Evolutionary conservation across 345 rosid species (phyloP).

Genomic region (Citrus reticulata): DNA sequence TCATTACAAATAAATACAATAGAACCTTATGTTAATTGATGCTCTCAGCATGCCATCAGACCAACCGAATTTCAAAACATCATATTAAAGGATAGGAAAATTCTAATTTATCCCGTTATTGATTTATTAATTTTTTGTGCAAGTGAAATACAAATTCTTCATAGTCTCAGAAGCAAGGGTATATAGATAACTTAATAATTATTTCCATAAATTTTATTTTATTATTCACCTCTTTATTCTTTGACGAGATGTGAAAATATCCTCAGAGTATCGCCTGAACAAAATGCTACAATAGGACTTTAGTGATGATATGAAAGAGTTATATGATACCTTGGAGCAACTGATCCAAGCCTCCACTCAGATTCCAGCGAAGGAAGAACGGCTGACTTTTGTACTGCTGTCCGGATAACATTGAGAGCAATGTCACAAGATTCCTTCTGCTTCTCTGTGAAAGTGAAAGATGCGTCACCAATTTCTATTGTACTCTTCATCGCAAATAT

Average conservation of each 20-base stretch:
- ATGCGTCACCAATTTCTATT: conserved; percentile 58
- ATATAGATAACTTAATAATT: background rate
- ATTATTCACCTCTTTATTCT: background rate
- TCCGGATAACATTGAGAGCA: conserved; percentile 66
- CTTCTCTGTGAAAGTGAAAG: conserved; percentile 45
- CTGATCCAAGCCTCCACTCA: conserved; percentile 80
- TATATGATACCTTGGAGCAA: conserved; percentile 65
- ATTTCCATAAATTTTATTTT: background rate
- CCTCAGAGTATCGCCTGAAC: background rate
- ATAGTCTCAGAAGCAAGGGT: background rate
- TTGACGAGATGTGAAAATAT: background rate
- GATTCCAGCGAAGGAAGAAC: conserved; percentile 77
- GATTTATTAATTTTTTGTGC: background rate
- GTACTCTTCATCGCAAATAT: conserved; percentile 45
- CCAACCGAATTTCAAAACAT: background rate
- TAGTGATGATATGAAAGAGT: conserved; percentile 6
- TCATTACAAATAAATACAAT: conserved; percentile 4
- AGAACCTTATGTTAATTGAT: background rate
- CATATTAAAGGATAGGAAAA: background rate
- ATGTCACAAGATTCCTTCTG: conserved; percentile 51
- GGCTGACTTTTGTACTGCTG: conserved; percentile 64
- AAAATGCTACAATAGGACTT: background rate
- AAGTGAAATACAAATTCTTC: background rate
- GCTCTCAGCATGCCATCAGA: background rate
- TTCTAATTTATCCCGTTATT: background rate